Conservation (phyloP, 352 stramenopile genomes). For the Pythium aphanidermatum region DNA sequence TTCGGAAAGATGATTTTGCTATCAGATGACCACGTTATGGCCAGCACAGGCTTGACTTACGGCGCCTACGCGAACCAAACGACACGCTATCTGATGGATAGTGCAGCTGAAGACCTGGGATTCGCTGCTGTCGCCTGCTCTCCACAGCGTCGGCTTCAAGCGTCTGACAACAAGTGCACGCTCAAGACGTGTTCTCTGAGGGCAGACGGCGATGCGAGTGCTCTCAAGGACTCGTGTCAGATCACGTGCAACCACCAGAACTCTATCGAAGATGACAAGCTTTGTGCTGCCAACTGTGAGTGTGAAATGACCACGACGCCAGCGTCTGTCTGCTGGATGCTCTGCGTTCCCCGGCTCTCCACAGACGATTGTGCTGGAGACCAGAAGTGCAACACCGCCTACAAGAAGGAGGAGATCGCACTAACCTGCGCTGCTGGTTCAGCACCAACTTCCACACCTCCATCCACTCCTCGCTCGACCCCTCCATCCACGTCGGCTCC, state of each 20-base stretch:
- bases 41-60: conserved; percentile 26
- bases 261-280: conserved; percentile 5
- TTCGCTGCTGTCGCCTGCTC: conserved; percentile 24
- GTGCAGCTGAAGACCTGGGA: conserved; percentile 6
- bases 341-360: conserved; percentile 17
- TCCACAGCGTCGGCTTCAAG: conserved; percentile 14
- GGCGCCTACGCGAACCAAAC: conserved; percentile 22
- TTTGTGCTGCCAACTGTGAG: conserved; percentile 15
- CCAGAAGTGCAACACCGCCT: conserved; percentile 22
- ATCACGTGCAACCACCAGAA: conserved; percentile 24
- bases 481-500: conserved; percentile 1
- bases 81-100: conserved; percentile 20
- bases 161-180: conserved; percentile 22
- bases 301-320: conserved; percentile 10
- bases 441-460: background rate
- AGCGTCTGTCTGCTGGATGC: conserved; percentile 21
- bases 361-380: conserved; percentile 17
- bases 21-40: conserved; percentile 22
- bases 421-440: conserved; percentile 16
- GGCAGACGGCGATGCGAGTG: background rate
- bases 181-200: conserved; percentile 13
- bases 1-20: conserved; percentile 37
- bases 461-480: conserved; percentile 1
- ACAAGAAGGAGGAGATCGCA: conserved; percentile 15
- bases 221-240: conserved; percentile 10